phyloP scores from a whole-genome alignment of 2,329 filamentous ascomycete genomes.

The Karstenula rhodostoma region DNA sequence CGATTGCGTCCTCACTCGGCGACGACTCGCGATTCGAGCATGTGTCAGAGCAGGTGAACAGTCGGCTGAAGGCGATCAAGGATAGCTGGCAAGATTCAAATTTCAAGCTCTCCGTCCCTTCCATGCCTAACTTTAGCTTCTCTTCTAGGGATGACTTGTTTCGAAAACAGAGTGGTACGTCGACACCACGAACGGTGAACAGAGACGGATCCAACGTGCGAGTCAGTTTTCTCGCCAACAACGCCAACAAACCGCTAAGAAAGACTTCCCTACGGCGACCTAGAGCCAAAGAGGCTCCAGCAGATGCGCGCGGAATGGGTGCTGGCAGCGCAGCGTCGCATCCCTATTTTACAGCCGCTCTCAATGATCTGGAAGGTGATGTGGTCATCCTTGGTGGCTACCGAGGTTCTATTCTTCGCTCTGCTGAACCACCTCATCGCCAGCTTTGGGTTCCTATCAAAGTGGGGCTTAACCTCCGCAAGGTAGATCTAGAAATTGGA shows the following conservation, averaged over 20 bases:
- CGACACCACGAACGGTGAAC: slow-evolving; percentile 24
- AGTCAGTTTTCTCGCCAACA: slow-evolving; percentile 29
- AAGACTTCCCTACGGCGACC: slow-evolving; percentile 21
- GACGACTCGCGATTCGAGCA: slow-evolving; percentile 83
- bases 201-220: slow-evolving; percentile 24
- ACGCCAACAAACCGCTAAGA: slow-evolving; percentile 22
- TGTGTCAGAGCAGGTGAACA: slow-evolving; percentile 85
- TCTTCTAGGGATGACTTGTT: slow-evolving; percentile 43
- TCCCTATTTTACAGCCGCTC: slow-evolving; percentile 62
- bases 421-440: slow-evolving; percentile 80
- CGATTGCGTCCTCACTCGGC: slow-evolving; percentile 81
- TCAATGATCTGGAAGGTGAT: slow-evolving; percentile 80
- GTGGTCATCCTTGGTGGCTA: slow-evolving; percentile 90
- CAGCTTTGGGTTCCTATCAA: slow-evolving; percentile 95
- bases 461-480: slow-evolving; percentile 87
- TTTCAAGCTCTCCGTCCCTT: slow-evolving; percentile 66
- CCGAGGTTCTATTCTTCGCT: slow-evolving; percentile 86
- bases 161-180: slow-evolving; percentile 26
- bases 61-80: slow-evolving; percentile 85
- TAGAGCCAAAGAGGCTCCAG: slow-evolving; percentile 16
- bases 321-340: slow-evolving; percentile 48
- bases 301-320: slow-evolving; percentile 20
- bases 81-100: slow-evolving; percentile 87
- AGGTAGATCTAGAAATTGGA: slow-evolving; percentile 89
- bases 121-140: slow-evolving; percentile 63